Base-by-base conservation (phyloP, 1,284 basidiomycete genomes). In the Melampsora americana region DNA sequence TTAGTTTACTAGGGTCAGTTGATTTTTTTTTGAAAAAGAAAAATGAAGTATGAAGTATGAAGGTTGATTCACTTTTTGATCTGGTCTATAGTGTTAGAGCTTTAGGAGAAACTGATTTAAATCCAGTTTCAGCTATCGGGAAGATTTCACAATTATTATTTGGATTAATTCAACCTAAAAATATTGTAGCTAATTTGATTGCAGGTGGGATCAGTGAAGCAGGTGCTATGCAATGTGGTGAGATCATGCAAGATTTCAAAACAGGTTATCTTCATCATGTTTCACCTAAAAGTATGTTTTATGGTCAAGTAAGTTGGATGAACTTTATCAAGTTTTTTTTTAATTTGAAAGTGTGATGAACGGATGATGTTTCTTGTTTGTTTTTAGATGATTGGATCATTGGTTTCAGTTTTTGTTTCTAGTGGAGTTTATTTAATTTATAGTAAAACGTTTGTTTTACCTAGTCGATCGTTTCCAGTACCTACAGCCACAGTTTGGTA, bases 161-260 rank as follows among this genome's bases (percentile, higher is more conserved):
- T 80, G 94, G 93, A 0, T 89, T 95, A 84, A 87, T 97, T 61
- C 94, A 96, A 82, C 95, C 95, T 0, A 92, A 93, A 42, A 82
- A 83, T 64, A 77, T 96, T 26, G 92, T 97, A 3, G 95, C 95
- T 5, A 97, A 97, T 81, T 90, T 98, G 80, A 92, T 98, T 74
- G 95, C 95, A 2, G 95, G 95, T 12, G 95, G 93, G 46, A 93
- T 98, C 18, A 91, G 93, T 5, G 95, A 98, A 84, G 95, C 95
- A 35, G 95, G 95, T 20, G 95, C 95, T 30, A 92, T 92, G 84
- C 93, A 96, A 89, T 93, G 95, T 9, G 95, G 95, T 20, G 95
- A 98, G 83, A 88, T 98, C 23, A 97, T 98, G 94, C 95, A 98
- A 85, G 95, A 98, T 83, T 86, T 97, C 79, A 98, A 98, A 85